Conservation (phyloP, 495 filamentous ascomycete genomes). For the Penicillium lividum region DNA sequence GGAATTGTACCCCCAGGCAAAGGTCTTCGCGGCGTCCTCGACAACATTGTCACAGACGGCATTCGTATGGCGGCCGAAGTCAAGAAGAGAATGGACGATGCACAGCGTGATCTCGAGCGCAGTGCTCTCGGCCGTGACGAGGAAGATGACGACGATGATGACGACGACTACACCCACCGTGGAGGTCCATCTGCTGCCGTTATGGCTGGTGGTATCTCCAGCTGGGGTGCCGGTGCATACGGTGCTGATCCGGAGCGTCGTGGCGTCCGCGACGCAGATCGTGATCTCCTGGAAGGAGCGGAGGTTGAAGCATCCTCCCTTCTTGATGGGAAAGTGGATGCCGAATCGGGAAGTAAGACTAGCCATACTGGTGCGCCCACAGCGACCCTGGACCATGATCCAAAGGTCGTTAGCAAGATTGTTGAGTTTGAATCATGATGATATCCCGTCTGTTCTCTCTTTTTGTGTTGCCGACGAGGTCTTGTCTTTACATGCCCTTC, state of each 20-base stretch:
- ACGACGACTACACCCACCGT: slow-evolving; percentile 44
- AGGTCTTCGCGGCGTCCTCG: slow-evolving; percentile 85
- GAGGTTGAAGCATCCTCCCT: slow-evolving; percentile 33
- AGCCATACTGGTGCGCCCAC: slow-evolving; percentile 3
- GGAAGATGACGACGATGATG: slow-evolving; percentile 74
- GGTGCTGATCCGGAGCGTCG: slow-evolving; percentile 58
- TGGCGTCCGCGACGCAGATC: slow-evolving; percentile 69
- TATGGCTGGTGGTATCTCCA: slow-evolving; percentile 46
- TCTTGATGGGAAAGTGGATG: slow-evolving; percentile 27
- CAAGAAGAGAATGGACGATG: slow-evolving; percentile 87
- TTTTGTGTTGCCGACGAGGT: slow-evolving; percentile 1
- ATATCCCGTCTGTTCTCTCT: slow-evolving; percentile 12
- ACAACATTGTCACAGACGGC: slow-evolving; percentile 95
- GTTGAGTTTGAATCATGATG: slow-evolving; percentile 45
- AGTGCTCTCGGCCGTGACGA: slow-evolving; percentile 72
- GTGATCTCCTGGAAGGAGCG: slow-evolving; percentile 72
- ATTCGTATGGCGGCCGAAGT: slow-evolving; percentile 95
- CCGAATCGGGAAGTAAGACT: slow-evolving; percentile 11
- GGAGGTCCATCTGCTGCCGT: slow-evolving; percentile 22
- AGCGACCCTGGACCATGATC: slow-evolving; percentile 17
- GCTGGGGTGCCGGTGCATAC: slow-evolving; percentile 50
- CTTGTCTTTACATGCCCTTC: slow-evolving; percentile 1
- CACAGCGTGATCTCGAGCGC: slow-evolving; percentile 78
- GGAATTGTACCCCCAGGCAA: slow-evolving; percentile 64
- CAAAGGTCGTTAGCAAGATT: slow-evolving; percentile 38